These are phyloP conservation scores for Teunomyces stri DNA, from an alignment of 805 yeast species.

Conservation along the genomic window DNA sequence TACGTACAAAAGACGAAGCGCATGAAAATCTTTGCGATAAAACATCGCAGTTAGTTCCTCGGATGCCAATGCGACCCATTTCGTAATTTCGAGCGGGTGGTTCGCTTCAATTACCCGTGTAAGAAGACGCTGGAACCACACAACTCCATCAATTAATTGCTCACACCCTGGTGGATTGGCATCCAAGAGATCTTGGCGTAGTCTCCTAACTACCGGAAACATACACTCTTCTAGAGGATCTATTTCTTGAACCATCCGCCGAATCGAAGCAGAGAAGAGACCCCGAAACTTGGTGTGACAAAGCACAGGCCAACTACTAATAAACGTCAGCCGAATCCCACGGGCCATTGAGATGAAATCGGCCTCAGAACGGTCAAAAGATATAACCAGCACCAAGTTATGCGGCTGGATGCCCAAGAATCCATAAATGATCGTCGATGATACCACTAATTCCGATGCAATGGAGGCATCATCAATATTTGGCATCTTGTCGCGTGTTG, in stretches of 20 bases:
- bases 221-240: constrained; percentile 4
- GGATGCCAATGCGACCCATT: constrained; percentile 21
- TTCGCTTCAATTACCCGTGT: constrained; percentile 12
- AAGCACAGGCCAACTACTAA: neutral
- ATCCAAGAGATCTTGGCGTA: neutral
- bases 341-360: constrained; percentile 22
- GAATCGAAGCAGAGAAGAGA: neutral
- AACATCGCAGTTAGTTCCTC: constrained; percentile 17
- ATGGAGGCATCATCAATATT: neutral
- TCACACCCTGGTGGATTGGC: constrained; percentile 1
- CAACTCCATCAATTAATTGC: constrained; percentile 7
- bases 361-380: constrained; percentile 16
- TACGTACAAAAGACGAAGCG: constrained; percentile 23
- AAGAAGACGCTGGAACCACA: constrained; percentile 13
- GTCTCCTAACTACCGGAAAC: neutral
- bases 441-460: constrained; percentile 15
- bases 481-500: constrained; percentile 10
- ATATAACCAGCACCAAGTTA: constrained; percentile 25
- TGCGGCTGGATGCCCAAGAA: constrained; percentile 34
- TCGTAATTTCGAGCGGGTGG: constrained; percentile 31
- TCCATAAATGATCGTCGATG: constrained; percentile 24
- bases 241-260: constrained; percentile 5
- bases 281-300: neutral
- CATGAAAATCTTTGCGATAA: constrained; percentile 19
- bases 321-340: constrained; percentile 14